These are phyloP conservation scores for Camellia sinensis DNA, from an alignment of 148 eudicot genomes.

Conservation along the genomic window DNA sequence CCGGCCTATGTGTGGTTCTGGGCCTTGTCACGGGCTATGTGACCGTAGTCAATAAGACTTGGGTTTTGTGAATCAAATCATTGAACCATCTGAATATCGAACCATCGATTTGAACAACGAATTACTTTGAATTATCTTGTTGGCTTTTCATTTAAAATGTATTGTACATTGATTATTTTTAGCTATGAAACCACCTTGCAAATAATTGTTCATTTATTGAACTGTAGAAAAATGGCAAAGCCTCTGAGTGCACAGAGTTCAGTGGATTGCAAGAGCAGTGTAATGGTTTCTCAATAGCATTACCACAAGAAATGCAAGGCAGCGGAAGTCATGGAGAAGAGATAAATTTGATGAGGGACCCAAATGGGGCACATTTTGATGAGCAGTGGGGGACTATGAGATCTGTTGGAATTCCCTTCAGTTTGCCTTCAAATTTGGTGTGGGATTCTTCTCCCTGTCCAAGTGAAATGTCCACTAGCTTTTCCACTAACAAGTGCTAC, in stretches of 20 bases:
- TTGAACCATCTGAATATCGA: too few relatives aligned
- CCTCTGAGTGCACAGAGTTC: conserved; percentile 20
- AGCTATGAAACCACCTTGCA: too few relatives aligned
- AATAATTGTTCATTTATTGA: too few relatives aligned
- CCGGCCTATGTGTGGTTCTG: too few relatives aligned
- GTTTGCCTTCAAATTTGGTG: conserved; percentile 14
- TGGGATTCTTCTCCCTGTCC: conserved; percentile 50
- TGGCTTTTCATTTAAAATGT: too few relatives aligned
- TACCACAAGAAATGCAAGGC: conserved; percentile 26
- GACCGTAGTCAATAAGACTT: too few relatives aligned
- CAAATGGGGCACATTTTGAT: neutral
- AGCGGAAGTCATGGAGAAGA: conserved; percentile 13
- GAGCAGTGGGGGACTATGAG: conserved; percentile 3
- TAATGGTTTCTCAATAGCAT: conserved; percentile 8
- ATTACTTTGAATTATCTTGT: too few relatives aligned
- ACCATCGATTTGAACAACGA: too few relatives aligned
- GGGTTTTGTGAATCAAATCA: too few relatives aligned
- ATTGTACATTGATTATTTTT: too few relatives aligned
- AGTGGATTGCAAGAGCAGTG: conserved; percentile 17
- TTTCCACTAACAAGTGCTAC: conserved; percentile 48
- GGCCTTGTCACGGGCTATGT: too few relatives aligned
- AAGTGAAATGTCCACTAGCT: conserved; percentile 40
- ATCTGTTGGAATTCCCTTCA: conserved; percentile 1
- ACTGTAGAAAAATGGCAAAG: too few relatives aligned
- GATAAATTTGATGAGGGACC: conserved; percentile 3